Base-by-base conservation (phyloP, 805 yeast species). In the Cyberlindnera mrakii region DNA sequence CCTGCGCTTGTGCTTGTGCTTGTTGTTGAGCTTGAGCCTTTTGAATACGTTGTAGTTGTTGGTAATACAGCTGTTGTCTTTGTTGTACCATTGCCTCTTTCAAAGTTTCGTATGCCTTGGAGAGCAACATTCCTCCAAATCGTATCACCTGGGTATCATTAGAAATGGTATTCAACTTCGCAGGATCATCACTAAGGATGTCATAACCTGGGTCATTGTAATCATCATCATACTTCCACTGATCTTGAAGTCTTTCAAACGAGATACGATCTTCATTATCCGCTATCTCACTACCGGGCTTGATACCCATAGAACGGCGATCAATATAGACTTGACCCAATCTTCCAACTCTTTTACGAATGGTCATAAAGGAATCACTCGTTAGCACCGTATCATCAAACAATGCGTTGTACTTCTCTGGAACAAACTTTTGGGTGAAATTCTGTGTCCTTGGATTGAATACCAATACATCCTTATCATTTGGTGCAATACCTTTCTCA, bases 71-170 rank as follows among this genome's bases (percentile, higher is more conserved):
- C 19, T 40, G 46, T 16, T 48, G 49, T 42, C 52, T 39, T 20
- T 93, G 73, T 63, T 80, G 80, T 55, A 78, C 74, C 43, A 85
- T 79, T 17, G 90, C 83, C 58, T 89, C 88, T 53, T 87, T 70
- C 49, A 82, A 67, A 40, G 81, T 74, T 42, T 89, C 96, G 58
- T 85, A 85, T 0, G 96, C 82, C 62, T 90, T 91, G 4, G 93
- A 78, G 34, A 89, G 70, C 29, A 91, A 65, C 96, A 89, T 89
- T 6, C 95, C 78, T 8, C 96, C 96, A 64, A 90, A 90, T 46
- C 97, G 71, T 27, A 91, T 85, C 1, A 85, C 81, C 63, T 90
- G 97, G 1, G 96, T 89, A 40, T 82, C 91, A 42, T 82, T 82
- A 13, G 88, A 77, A 34, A 90, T 87, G 49, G 84, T 83, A 58